Evolutionary conservation across 139 green algal genomes (phyloP).

Genomic region (Mesotaenium endlicherianum): DNA sequence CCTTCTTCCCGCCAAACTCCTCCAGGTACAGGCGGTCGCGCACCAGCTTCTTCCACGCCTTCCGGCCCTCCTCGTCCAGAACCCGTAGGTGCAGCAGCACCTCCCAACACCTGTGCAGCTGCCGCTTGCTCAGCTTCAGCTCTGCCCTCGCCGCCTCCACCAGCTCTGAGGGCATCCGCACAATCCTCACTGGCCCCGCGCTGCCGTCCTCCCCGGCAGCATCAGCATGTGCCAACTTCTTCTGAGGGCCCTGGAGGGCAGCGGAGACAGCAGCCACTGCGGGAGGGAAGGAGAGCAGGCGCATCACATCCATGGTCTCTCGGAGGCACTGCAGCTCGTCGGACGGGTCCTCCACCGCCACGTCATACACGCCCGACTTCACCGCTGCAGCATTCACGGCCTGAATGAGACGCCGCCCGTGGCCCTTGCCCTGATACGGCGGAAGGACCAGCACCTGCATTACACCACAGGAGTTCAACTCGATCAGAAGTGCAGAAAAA

Average conservation of each 20-base stretch:
- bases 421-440: constrained; percentile 66
- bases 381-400: constrained; percentile 61
- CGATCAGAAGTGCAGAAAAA: no score
- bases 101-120: constrained; percentile 27
- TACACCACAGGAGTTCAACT: no score
- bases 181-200: not conserved
- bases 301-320: constrained; percentile 22
- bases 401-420: constrained; percentile 67
- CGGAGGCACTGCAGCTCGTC: constrained; percentile 61
- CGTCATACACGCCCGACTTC: constrained; percentile 59
- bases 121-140: constrained; percentile 20
- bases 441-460: constrained; percentile 76
- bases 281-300: constrained; percentile 25
- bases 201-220: not conserved
- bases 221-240: not conserved
- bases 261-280: constrained; percentile 16
- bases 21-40: not conserved
- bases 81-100: constrained; percentile 13
- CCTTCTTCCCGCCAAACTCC: constrained; percentile 24
- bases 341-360: constrained; percentile 86
- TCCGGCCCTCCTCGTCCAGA: not conserved
- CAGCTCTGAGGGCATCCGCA: not conserved
- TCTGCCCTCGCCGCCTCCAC: not conserved
- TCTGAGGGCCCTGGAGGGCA: not conserved
- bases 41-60: constrained; percentile 11